Evolutionary conservation across 768 basidiomycete species (phyloP).

Genomic region (Trametes villosa): DNA sequence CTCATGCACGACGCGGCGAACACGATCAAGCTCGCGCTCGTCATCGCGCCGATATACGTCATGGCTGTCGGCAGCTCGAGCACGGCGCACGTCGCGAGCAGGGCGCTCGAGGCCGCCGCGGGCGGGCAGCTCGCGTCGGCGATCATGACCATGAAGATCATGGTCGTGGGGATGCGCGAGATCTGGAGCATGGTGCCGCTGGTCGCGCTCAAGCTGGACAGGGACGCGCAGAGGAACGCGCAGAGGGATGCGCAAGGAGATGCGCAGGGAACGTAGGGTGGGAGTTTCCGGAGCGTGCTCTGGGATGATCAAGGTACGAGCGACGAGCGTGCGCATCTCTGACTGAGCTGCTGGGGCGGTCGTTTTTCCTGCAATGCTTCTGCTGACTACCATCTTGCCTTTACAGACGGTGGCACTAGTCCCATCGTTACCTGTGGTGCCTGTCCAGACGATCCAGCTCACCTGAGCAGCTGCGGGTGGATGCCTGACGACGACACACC

Average conservation of each 20-base stretch:
- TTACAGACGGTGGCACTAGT: not conserved
- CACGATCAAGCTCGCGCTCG: slow-evolving; percentile 20
- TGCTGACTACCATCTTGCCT: not conserved
- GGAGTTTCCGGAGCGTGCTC: too few relatives aligned
- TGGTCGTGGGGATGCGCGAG: slow-evolving; percentile 13
- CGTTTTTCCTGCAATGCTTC: not conserved
- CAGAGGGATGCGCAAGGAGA: too few relatives aligned
- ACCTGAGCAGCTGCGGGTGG: not conserved
- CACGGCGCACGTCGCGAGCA: not conserved
- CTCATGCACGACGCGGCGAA: slow-evolving; percentile 15
- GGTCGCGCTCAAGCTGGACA: slow-evolving; percentile 10
- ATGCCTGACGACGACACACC: not conserved
- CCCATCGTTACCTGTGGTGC: not conserved
- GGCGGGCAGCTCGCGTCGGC: slow-evolving; percentile 22
- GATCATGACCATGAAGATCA: slow-evolving; percentile 16
- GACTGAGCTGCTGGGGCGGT: not conserved
- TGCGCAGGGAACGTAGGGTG: too few relatives aligned
- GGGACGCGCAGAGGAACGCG: slow-evolving; percentile 2
- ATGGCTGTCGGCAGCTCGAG: slow-evolving; percentile 1
- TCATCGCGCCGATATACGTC: slow-evolving; percentile 17
- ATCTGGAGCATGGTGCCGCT: slow-evolving; percentile 22
- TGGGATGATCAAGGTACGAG: not conserved
- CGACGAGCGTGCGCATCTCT: too few relatives aligned
- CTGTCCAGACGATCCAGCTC: not conserved
- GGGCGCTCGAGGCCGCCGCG: slow-evolving; percentile 16